These are phyloP conservation scores for Penicillium sumatraense DNA, from an alignment of 2,329 filamentous ascomycete genomes.

Conservation along the genomic window DNA sequence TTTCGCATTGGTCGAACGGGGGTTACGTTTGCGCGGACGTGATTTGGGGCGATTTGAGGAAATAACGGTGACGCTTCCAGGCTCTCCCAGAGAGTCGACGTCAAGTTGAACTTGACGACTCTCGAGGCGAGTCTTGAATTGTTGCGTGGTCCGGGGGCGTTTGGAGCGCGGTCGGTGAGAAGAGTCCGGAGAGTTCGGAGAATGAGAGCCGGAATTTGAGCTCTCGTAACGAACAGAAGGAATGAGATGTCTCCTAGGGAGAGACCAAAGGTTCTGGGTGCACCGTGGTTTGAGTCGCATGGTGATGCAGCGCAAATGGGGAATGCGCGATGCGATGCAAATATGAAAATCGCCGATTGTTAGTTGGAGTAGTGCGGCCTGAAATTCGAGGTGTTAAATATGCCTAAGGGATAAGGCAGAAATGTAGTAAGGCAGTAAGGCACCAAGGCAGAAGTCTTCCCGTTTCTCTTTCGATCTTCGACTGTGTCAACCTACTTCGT, in stretches of 20 bases:
- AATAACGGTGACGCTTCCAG: slow-evolving; percentile 21
- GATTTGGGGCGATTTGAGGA: background rate
- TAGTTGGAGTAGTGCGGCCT: background rate
- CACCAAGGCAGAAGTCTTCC: background rate
- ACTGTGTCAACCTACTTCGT: no score
- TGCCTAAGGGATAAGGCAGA: background rate
- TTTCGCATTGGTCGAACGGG: background rate
- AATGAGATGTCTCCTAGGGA: background rate
- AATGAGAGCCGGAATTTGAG: slow-evolving; percentile 4
- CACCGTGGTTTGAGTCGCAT: slow-evolving; percentile 14
- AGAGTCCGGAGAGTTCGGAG: background rate
- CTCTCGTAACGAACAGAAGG: slow-evolving; percentile 6
- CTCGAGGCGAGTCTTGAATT: background rate
- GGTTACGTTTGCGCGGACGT: background rate
- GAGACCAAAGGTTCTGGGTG: background rate
- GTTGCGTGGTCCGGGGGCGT: slow-evolving; percentile 3
- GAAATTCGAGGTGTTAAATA: background rate
- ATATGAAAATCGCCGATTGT: background rate
- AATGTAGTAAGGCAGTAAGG: background rate
- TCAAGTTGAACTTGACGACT: slow-evolving; percentile 29
- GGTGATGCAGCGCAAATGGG: background rate
- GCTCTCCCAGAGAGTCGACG: slow-evolving; percentile 41
- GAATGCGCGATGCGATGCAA: background rate
- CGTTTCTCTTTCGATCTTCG: no score
- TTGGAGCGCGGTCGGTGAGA: background rate